phyloP scores from a whole-genome alignment of 345 rosid genomes.

The Zanthoxylum bungeanum region DNA sequence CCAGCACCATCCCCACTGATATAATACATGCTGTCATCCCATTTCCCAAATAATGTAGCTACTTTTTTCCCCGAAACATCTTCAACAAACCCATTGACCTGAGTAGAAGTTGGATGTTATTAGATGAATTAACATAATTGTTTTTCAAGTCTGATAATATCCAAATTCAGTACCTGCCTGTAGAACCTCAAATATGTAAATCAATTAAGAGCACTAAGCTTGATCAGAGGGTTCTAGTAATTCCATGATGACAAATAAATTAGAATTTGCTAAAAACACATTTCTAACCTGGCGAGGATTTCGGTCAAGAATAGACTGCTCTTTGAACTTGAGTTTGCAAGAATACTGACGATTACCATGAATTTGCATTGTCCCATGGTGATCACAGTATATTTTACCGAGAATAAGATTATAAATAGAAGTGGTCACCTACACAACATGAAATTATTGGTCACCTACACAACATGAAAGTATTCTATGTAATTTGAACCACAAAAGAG shows the following conservation, averaged over 20 bases:
- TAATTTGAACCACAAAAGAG: slow-evolving; percentile 2
- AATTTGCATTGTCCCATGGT: slow-evolving; percentile 91
- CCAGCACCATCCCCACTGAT: slow-evolving; percentile 47
- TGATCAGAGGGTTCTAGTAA: background rate
- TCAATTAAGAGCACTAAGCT: background rate
- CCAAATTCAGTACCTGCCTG: background rate
- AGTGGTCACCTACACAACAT: slow-evolving; percentile 70
- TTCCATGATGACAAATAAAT: background rate
- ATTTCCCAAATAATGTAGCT: slow-evolving; percentile 85
- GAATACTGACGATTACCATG: slow-evolving; percentile 72
- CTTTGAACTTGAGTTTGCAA: slow-evolving; percentile 92
- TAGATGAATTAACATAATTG: background rate
- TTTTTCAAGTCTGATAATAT: background rate
- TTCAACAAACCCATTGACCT: slow-evolving; percentile 94
- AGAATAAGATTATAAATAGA: slow-evolving; percentile 86
- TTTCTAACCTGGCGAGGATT: slow-evolving; percentile 82
- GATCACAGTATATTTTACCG: slow-evolving; percentile 88
- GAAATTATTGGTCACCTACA: slow-evolving; percentile 13
- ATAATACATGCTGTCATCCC: slow-evolving; percentile 90
- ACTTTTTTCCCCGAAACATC: slow-evolving; percentile 58
- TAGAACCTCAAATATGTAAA: background rate
- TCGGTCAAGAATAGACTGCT: slow-evolving; percentile 86
- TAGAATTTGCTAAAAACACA: background rate
- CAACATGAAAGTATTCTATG: slow-evolving; percentile 17
- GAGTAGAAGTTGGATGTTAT: slow-evolving; percentile 3